Base-by-base conservation (phyloP, 495 filamentous ascomycete species). In the Tricharina praecox region DNA sequence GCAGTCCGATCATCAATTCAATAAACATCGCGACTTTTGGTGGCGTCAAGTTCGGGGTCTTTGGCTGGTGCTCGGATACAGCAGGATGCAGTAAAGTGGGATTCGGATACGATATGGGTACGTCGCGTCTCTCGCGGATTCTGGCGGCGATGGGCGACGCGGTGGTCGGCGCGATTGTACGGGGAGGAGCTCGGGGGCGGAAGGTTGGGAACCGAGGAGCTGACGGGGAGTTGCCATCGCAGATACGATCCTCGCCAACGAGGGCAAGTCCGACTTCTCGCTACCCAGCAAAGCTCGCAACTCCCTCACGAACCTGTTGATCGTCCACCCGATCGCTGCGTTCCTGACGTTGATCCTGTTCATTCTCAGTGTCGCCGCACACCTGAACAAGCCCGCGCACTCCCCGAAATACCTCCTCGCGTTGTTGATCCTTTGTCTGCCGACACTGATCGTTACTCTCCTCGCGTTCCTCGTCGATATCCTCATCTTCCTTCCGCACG, bases 401-500 rank as follows among this genome's bases (percentile, higher is more conserved):
- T 96, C 92, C 36, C 79, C 90, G 2, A 75, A 83, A 52, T 97
- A 82, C 58, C 70, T 97, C 3, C 73, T 96, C 7, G 71, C 73
- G 16, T 65, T 97, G 8, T 75, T 96, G 42, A 85, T 96, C 41
- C 70, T 95, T 44, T 78, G 80, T 26, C 73, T 96, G 46, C 73
- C 92, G 35, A 87, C 85, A 3, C 75, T 95, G 25, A 67, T 97
- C 32, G 75, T 88, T 48, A 77, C 83, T 20, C 71, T 96, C 8
- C 68, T 96, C 20, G 81, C 85, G 18, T 96, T 97, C 65, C 68
- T 97, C 44, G 77, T 95, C 50, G 90, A 97, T 63, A 82, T 97
- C n/a, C 65, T 97, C 26, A 73, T 97, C 15, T 97, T 97, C 60
- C 82, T 94, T 20, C 90, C 90, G 26, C 90, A 96, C 65, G 62